These are phyloP conservation scores for Fonsecaea monophora DNA, from an alignment of 2,329 filamentous ascomycete genomes.

Conservation along the genomic window DNA sequence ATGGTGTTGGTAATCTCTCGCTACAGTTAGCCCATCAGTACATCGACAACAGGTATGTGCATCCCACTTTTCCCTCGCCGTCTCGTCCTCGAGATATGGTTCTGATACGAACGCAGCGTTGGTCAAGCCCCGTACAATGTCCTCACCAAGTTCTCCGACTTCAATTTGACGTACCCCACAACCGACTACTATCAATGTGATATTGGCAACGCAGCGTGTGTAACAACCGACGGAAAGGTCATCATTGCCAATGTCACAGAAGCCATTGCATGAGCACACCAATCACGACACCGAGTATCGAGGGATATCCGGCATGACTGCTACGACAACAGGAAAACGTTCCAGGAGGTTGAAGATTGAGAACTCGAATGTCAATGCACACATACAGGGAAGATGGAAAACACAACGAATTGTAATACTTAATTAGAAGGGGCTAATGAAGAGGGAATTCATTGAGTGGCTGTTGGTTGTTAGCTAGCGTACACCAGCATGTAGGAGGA, in stretches of 20 bases:
- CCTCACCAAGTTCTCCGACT: slow-evolving; percentile 34
- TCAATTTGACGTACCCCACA: slow-evolving; percentile 32
- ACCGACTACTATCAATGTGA: slow-evolving; percentile 36
- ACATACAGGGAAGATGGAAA: not conserved
- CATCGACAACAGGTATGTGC: slow-evolving; percentile 34
- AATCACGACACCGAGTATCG: not conserved
- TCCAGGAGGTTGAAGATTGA: not conserved
- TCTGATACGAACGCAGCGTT: slow-evolving; percentile 21
- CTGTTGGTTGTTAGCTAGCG: not conserved
- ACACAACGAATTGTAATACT: not conserved
- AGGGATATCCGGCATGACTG: not conserved
- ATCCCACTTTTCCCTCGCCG: not conserved
- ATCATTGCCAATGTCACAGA: slow-evolving; percentile 31
- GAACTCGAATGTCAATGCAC: not conserved
- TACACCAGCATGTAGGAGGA: not conserved
- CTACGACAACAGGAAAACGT: not conserved
- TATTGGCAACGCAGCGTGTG: slow-evolving; percentile 29
- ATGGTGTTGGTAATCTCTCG: slow-evolving; percentile 33
- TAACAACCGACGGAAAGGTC: slow-evolving; percentile 27
- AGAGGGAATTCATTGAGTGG: not conserved
- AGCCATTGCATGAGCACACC: slow-evolving; percentile 28
- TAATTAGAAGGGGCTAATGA: not conserved
- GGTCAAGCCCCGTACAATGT: slow-evolving; percentile 36
- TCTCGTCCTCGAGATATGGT: not conserved
- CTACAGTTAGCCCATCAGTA: slow-evolving; percentile 35